Percentiles rank a stretch among this genome's conserved stretches.
These are phyloP conservation scores for Fusarium concolor DNA, from an alignment of 2,329 filamentous ascomycete species.

Conservation along the genomic window DNA sequence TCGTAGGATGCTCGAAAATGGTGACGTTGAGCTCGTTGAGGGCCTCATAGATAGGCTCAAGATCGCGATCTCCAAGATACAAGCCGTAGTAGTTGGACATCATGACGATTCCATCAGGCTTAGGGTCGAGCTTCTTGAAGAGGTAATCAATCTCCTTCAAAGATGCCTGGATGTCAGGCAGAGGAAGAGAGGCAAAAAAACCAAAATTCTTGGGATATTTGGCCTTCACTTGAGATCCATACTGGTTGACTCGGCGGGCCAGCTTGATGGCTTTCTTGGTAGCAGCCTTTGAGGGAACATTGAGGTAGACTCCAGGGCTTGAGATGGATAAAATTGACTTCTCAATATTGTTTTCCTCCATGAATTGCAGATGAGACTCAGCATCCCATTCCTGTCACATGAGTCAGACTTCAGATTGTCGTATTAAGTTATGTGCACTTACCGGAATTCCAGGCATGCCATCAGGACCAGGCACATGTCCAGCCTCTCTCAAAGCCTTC, in stretches of 20 bases:
- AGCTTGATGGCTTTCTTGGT: constrained; percentile 1
- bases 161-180: constrained; percentile 13
- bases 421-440: not conserved
- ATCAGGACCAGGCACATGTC: not conserved
- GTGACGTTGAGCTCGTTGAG: constrained; percentile 11
- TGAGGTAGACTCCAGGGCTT: constrained; percentile 16
- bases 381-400: not conserved
- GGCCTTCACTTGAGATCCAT: constrained; percentile 8
- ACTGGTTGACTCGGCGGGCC: constrained; percentile 1
- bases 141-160: constrained; percentile 5
- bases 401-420: rapidly evolving
- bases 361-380: constrained; percentile 14
- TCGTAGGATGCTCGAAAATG: constrained; percentile 25
- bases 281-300: not conserved
- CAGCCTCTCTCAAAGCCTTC: constrained; percentile 11
- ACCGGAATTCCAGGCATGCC: constrained; percentile 16
- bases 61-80: constrained; percentile 11
- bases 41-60: constrained; percentile 6
- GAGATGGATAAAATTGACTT: constrained; percentile 14
- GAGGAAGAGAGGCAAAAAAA: constrained; percentile 7
- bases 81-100: constrained; percentile 26
- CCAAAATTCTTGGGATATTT: constrained; percentile 17
- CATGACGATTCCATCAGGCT: constrained; percentile 14
- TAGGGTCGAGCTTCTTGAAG: constrained; percentile 1
- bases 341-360: constrained; percentile 20